Conservation (phyloP, 1,139 yeast species). For the Scheffersomyces titani region DNA sequence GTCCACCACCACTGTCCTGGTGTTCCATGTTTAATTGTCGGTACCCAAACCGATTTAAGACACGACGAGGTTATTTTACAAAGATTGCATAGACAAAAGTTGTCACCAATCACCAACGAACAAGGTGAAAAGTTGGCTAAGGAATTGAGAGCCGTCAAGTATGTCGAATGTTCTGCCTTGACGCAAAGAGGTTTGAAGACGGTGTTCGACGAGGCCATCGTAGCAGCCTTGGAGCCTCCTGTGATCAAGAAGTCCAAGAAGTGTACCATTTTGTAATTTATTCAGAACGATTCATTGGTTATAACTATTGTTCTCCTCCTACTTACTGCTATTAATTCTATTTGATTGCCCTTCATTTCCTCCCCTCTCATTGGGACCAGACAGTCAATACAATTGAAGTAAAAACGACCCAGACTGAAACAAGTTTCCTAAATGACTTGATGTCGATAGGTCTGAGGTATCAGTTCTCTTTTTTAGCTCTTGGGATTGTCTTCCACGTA, state of each 20-base stretch:
- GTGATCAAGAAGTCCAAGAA: constrained; percentile 80
- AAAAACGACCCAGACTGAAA: not conserved
- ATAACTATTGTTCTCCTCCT: not conserved
- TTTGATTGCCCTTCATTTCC: not conserved
- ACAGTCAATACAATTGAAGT: not conserved
- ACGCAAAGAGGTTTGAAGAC: constrained; percentile 95
- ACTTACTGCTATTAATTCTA: not conserved
- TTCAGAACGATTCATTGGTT: not conserved
- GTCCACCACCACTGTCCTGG: constrained; percentile 98
- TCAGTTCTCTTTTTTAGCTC: not conserved
- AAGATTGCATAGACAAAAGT: constrained; percentile 86
- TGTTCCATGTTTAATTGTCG: constrained; percentile 93
- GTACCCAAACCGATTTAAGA: constrained; percentile 93
- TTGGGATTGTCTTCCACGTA: not conserved
- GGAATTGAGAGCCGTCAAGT: constrained; percentile 92
- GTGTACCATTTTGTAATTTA: constrained; percentile 49
- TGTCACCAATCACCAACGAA: constrained; percentile 81
- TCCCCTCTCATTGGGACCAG: not conserved
- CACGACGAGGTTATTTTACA: constrained; percentile 89
- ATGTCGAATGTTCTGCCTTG: constrained; percentile 97
- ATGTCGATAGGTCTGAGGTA: not conserved
- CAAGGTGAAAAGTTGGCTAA: constrained; percentile 92
- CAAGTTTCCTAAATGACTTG: not conserved
- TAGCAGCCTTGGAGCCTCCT: constrained; percentile 92
- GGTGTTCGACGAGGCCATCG: constrained; percentile 96